A percentile compares a stretch with the other conserved stretches of the same genome.
These are phyloP conservation scores for Trichosporon sp. DNA, from an alignment of 1,284 basidiomycete genomes.

Conservation along the genomic window DNA sequence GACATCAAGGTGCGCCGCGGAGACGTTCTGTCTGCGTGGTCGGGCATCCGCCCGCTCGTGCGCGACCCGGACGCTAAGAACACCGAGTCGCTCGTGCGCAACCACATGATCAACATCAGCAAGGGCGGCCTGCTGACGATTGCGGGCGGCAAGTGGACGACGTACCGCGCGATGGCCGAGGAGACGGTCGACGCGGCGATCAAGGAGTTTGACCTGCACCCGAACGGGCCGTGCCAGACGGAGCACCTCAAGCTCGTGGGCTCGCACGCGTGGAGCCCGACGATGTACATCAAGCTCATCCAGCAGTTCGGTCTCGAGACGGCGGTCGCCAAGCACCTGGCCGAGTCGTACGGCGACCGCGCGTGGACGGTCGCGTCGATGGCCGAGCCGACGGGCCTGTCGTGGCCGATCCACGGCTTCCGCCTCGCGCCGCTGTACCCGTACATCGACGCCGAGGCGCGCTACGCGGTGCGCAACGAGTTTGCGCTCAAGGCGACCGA, in stretches of 20 bases:
- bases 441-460: conserved; percentile 90
- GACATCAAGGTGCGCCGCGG: conserved; percentile 91
- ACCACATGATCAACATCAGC: conserved; percentile 86
- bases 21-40: conserved; percentile 97
- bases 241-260: conserved; percentile 78
- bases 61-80: conserved; percentile 73
- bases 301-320: conserved; percentile 87
- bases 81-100: conserved; percentile 86
- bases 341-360: conserved; percentile 86
- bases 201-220: conserved; percentile 63
- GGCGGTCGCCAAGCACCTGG: conserved; percentile 87
- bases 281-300: conserved; percentile 95
- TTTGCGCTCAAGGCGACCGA: conserved; percentile 88
- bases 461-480: conserved; percentile 83
- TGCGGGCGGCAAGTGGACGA: conserved; percentile 98
- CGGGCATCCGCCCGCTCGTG: conserved; percentile 83
- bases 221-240: conserved; percentile 69
- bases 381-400: conserved; percentile 61
- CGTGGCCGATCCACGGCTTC: conserved; percentile 81
- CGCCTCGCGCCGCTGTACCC: conserved; percentile 74
- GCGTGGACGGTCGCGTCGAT: conserved; percentile 90
- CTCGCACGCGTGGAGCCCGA: conserved; percentile 89
- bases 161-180: conserved; percentile 93
- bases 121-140: conserved; percentile 84
- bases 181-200: conserved; percentile 90